These are phyloP conservation scores for Wolfiporia cocos DNA, from an alignment of 1,284 basidiomycete species.

Conservation along the genomic window DNA sequence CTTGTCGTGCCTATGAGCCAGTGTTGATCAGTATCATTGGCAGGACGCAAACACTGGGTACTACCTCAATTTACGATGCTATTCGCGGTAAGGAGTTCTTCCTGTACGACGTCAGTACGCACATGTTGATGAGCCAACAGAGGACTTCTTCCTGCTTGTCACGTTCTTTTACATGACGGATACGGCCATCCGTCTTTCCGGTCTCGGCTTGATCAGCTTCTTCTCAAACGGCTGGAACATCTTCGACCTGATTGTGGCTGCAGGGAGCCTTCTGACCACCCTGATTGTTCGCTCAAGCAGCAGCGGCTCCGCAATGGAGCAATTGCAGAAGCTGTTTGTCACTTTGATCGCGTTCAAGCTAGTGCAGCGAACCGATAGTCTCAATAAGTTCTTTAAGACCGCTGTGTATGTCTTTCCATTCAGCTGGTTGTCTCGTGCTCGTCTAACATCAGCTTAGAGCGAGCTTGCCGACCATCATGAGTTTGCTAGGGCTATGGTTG, in stretches of 20 bases:
- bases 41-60: constrained; percentile 79
- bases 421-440: too few species aligned
- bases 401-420: constrained; percentile 65
- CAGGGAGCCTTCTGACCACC: constrained; percentile 83
- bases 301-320: constrained; percentile 47
- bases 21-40: constrained; percentile 10
- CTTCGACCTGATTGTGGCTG: constrained; percentile 83
- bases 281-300: constrained; percentile 64
- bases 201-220: constrained; percentile 84
- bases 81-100: constrained; percentile 66
- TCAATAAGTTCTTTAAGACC: constrained; percentile 97
- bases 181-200: constrained; percentile 72
- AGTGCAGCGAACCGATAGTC: constrained; percentile 81
- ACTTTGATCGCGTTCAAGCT: constrained; percentile 93
- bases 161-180: constrained; percentile 78
- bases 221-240: constrained; percentile 88
- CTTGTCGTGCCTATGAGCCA: background rate
- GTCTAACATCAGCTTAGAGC: too few species aligned
- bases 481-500: constrained; percentile 86
- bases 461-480: constrained; percentile 84
- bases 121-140: constrained; percentile 31
- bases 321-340: constrained; percentile 93
- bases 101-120: background rate
- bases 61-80: constrained; percentile 48
- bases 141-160: constrained; percentile 74